Base-by-base conservation (phyloP, 2,329 filamentous ascomycete genomes). In the Ascochyta koolunga region DNA sequence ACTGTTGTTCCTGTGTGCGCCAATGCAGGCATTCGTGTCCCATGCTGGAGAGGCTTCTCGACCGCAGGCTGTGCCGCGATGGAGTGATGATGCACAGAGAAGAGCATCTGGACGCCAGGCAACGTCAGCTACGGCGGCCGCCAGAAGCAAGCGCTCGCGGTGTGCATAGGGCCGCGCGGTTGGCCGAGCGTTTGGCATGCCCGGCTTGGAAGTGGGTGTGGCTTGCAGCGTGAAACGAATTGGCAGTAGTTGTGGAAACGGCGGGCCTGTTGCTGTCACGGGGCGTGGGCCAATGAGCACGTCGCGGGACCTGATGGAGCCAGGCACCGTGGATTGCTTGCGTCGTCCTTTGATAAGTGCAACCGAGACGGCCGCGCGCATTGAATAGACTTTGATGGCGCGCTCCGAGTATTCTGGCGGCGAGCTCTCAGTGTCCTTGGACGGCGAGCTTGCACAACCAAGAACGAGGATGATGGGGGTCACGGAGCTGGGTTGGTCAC, bases 181-280 rank as follows among this genome's bases (percentile, higher is more conserved):
- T 54, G 51, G 51, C 51, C 40, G 45, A 49, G 44, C 51, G 42
- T 40, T 10, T 18, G 42, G 25, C 41, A 33, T 21, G 39, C 18
- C 33, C 35, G 50, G 51, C 44, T 49, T 54, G 40, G 35, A 39
- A 27, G 39, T 44, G 50, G 45, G 24, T 33, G 50, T 54, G 50
- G 50, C 50, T 54, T 48, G 39, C 35, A 48, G 44, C 37, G 19
- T 54, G 50, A 54, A 54, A 54, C 50, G 40, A 49, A 45, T 31
- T 46, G 46, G 50, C 49, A 45, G 27, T 29, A 45, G 41, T 19
- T 35, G n/a, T 31, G 27, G 29, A 35, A 41, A 40, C 49, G 37
- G 42, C 42, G 36, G 40, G 33, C 25, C 40, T 27, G 29, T 16
- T n/a, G 25, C 33, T 35, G 29, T 22, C 48, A 44, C 37, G 16